Evolutionary conservation across 768 basidiomycete genomes (phyloP).

Genomic region (Mycena galopus): DNA sequence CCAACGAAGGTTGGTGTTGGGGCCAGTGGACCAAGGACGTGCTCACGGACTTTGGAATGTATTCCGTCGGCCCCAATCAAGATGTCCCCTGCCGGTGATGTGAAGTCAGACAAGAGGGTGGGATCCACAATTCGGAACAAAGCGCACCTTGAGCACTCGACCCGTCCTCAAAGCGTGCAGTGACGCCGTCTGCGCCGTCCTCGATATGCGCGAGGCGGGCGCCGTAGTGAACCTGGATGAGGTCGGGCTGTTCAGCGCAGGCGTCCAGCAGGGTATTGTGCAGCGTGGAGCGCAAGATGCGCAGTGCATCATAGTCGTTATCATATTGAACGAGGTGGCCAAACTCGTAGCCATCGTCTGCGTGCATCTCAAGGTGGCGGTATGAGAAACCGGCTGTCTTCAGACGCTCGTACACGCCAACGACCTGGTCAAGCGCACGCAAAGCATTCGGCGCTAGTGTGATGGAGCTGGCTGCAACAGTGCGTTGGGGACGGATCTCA

Average conservation of each 20-base stretch:
- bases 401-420: not conserved
- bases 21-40: not conserved
- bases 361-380: not conserved
- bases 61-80: not conserved
- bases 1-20: not conserved
- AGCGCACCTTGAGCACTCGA: no score
- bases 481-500: not conserved
- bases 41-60: not conserved
- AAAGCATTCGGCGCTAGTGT: not conserved
- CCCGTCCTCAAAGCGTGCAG: no score
- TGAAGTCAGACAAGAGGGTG: no score
- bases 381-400: no score
- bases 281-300: not conserved
- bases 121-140: no score
- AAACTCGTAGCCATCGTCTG: not conserved
- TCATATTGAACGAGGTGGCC: not conserved
- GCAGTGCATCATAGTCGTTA: not conserved
- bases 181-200: not conserved
- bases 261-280: not conserved
- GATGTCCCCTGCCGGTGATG: not conserved
- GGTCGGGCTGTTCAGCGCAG: not conserved
- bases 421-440: not conserved
- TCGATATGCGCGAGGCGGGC: not conserved
- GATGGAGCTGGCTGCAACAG: not conserved
- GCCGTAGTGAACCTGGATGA: not conserved